Conservation (phyloP, 352 stramenopile genomes). For the Phytophthora fragariae region DNA sequence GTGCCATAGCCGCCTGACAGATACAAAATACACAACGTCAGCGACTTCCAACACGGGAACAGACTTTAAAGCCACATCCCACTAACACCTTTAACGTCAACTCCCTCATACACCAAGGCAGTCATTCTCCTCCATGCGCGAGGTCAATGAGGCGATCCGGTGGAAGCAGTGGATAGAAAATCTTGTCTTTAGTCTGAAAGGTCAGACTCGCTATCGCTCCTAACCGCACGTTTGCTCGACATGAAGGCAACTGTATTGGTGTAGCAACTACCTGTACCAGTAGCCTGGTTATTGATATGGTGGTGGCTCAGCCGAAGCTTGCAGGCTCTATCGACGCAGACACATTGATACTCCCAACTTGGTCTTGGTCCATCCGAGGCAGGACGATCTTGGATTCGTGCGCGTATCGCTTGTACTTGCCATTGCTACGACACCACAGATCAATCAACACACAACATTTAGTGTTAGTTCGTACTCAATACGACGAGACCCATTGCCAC, state of each 20-base stretch:
- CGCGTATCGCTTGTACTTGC: constrained; percentile 61
- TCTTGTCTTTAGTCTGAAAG: constrained; percentile 1
- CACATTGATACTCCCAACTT: not conserved
- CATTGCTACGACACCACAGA: constrained; percentile 41
- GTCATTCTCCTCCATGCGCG: not conserved
- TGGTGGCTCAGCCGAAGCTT: not conserved
- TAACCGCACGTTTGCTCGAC: constrained; percentile 2
- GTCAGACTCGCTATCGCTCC: not conserved
- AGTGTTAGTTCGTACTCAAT: not conserved
- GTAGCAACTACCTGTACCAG: not conserved
- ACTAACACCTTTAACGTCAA: not conserved
- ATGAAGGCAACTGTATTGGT: not conserved
- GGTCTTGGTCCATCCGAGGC: not conserved
- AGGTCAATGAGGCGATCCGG: not conserved
- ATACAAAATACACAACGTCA: not conserved
- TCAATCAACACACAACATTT: not conserved
- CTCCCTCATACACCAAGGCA: not conserved
- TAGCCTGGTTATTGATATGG: not conserved
- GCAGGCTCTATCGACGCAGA: not conserved
- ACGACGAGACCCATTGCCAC: constrained; percentile 18
- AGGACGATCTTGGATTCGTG: constrained; percentile 40
- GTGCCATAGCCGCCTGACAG: not conserved
- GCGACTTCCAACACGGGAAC: not conserved
- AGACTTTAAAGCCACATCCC: not conserved
- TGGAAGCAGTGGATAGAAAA: not conserved